Conservation (phyloP, 768 basidiomycete species). For the Pilatotrama ljubarskyi region DNA sequence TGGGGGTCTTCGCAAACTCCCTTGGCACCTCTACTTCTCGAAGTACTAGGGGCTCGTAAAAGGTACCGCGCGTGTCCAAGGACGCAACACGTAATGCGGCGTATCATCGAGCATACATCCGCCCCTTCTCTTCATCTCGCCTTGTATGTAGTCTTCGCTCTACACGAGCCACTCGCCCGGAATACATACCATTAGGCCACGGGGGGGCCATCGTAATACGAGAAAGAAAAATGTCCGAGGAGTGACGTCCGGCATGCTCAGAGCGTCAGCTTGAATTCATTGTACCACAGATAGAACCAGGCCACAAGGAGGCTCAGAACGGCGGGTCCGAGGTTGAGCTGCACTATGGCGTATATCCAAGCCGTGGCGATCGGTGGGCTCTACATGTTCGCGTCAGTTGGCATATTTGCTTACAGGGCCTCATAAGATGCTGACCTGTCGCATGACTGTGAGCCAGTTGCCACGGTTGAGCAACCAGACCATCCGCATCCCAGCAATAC, state of each 20-base stretch:
- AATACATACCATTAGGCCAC: too few species aligned
- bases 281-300: conserved; percentile 62
- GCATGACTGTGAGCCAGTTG: conserved; percentile 72
- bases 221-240: background rate
- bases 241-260: conserved; percentile 13
- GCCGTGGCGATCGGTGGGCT: conserved; percentile 75
- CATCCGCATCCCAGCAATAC: conserved; percentile 60
- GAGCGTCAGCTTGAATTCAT: conserved; percentile 48
- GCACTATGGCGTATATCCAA: conserved; percentile 76
- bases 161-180: too few species aligned
- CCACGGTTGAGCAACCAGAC: conserved; percentile 69
- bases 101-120: conserved; percentile 36
- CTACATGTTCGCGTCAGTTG: conserved; percentile 37
- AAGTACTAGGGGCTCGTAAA: conserved; percentile 27
- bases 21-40: background rate
- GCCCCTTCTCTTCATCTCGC: background rate
- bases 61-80: conserved; percentile 33
- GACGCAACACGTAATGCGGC: conserved; percentile 27
- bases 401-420: background rate
- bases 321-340: conserved; percentile 65
- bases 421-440: conserved; percentile 51
- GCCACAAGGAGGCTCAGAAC: conserved; percentile 54
- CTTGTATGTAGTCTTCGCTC: background rate
- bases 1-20: background rate
- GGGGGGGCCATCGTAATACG: too few species aligned